These are phyloP conservation scores for Aureobasidium zeae DNA, from an alignment of 2,329 filamentous ascomycete species.

Conservation along the genomic window DNA sequence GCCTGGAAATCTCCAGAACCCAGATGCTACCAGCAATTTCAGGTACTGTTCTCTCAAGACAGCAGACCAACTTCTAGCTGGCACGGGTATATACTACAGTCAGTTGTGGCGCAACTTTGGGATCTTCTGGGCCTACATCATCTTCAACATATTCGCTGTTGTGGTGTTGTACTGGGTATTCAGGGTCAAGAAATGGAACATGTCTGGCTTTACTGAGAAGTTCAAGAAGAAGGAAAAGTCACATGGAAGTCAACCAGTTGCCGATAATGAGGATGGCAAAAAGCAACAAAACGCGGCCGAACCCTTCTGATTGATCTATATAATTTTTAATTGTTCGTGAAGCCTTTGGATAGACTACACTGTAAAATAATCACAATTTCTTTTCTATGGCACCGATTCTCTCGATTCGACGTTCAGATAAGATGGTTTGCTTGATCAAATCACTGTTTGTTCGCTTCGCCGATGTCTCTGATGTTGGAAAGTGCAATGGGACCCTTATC, in stretches of 20 bases:
- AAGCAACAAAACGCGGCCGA: constrained; percentile 7
- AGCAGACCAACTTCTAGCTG: constrained; percentile 41
- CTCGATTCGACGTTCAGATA: too few species aligned
- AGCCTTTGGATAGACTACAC: too few species aligned
- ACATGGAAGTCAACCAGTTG: background rate
- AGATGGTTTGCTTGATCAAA: too few species aligned
- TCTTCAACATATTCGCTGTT: constrained; percentile 53
- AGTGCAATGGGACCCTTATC: too few species aligned
- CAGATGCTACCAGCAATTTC: constrained; percentile 38
- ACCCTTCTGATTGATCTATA: background rate
- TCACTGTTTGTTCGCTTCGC: too few species aligned
- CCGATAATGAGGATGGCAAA: background rate
- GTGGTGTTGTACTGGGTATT: constrained; percentile 55
- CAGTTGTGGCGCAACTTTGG: constrained; percentile 62
- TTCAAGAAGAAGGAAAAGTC: background rate
- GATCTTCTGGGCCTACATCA: constrained; percentile 57
- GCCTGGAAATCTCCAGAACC: constrained; percentile 38
- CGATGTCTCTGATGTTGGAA: too few species aligned
- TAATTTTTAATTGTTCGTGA: background rate
- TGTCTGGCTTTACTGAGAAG: background rate
- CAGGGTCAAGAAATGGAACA: constrained; percentile 34
- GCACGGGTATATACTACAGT: constrained; percentile 34
- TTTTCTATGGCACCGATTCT: too few species aligned
- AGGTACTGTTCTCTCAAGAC: constrained; percentile 39
- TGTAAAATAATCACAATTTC: too few species aligned